These are phyloP conservation scores for Mortierella antarctica DNA, from an alignment of 192 early-diverging fungal genomes.

Conservation along the genomic window DNA sequence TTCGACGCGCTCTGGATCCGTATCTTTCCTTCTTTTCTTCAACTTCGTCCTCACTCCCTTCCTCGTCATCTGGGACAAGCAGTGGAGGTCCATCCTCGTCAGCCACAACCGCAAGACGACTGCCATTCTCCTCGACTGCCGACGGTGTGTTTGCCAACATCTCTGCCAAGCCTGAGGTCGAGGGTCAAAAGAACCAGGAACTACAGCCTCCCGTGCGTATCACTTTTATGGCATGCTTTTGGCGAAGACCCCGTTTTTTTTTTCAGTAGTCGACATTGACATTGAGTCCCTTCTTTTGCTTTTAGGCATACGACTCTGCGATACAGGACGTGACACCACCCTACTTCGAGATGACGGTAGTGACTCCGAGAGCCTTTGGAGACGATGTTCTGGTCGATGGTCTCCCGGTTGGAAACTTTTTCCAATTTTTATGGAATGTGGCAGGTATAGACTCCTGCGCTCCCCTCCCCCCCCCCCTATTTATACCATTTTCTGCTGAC, in stretches of 20 bases:
- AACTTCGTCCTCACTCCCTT: not conserved
- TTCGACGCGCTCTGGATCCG: not conserved
- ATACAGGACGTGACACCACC: constrained; percentile 78
- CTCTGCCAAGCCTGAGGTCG: constrained; percentile 65
- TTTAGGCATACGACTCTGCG: constrained; percentile 79
- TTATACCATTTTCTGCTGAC: not conserved
- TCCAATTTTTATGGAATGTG: constrained; percentile 83
- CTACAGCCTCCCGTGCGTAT: constrained; percentile 37
- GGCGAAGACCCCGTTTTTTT: constrained; percentile 3
- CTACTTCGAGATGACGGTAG: constrained; percentile 82
- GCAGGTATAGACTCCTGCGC: constrained; percentile 53
- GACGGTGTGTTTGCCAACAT: constrained; percentile 70
- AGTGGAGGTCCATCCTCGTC: not conserved
- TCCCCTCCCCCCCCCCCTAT: not conserved
- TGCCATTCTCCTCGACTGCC: constrained; percentile 42
- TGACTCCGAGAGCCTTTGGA: constrained; percentile 68
- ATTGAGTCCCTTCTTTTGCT: not conserved
- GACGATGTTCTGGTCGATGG: constrained; percentile 89
- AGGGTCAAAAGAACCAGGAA: constrained; percentile 60
- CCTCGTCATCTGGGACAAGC: not conserved
- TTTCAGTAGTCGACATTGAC: not conserved
- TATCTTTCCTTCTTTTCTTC: not conserved
- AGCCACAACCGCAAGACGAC: not conserved
- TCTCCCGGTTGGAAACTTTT: constrained; percentile 82
- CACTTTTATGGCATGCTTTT: not conserved